Evolutionary conservation across 768 basidiomycete genomes (phyloP), one percentile per base, ranked within the genome.

Genomic region (Mycena sanguinolenta): DNA sequence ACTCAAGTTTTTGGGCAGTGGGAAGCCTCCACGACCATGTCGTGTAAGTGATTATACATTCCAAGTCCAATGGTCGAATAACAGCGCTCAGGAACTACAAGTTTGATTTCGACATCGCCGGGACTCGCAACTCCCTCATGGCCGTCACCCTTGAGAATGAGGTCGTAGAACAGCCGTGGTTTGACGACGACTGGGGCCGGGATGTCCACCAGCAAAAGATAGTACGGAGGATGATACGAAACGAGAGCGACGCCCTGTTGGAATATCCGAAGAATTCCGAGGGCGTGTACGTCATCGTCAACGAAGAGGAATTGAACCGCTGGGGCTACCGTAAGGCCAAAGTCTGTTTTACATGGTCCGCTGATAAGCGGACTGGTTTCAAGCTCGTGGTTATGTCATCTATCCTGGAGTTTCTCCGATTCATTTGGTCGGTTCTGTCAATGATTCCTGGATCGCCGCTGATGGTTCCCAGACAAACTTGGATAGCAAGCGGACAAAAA

Each of bases 11-110:
- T 28, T 58, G 27, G 44, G 14, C 58, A 89, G 88, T 91, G 88
- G 91, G 91, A 14, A 89, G 85, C 44, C 76, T 92, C 14, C 91
- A 92, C 68, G 90, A 92, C 75, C 90, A 91, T 72, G 86, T 91
- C 38, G 88, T 92, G 72, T 73, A 14, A 32, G 69, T 19, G 16
- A 5, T 32, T 8, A 13, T 30, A 1, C 2, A 13, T 23, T 8
- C n/a, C n/a, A 3, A 14, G 27, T 36, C 58, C n/a, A 30, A n/a
- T 14, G 10, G 8, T 63, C 21, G 23, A 3, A 34, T 7, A n/a
- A n/a, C n/a, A n/a, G n/a, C n/a, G n/a, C 69, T 8, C 73, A 65
- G 53, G 23, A 62, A 71, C 42, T 39, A 70, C 63, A 83, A 88
- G 79, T 86, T 92, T 70, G 91, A 92, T 69, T 85, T 92, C 39